Base-by-base conservation (phyloP, 192 early-diverging fungal genomes). In the Geranomyces variabilis region DNA sequence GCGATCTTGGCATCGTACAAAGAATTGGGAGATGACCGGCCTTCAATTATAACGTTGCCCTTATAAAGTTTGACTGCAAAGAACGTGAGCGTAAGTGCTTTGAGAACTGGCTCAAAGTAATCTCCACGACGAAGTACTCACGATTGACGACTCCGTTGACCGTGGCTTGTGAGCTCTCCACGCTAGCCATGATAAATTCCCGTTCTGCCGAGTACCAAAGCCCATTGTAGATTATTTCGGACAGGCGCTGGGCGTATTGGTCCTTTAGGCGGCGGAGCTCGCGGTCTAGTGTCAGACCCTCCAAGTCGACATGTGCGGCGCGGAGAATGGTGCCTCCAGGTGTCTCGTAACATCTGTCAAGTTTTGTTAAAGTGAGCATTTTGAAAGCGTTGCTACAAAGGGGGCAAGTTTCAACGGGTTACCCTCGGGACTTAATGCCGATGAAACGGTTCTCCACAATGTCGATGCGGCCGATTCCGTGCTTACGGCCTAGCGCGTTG, bases 361-460 rank as follows among this genome's bases (percentile, higher is more conserved):
- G 55, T 8, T 0, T 14, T 41, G n/a, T 41, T 10, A 41, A 41
- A 41, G 10, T 41, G 36, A 41, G 36, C 5, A 41, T 41, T 3
- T 10, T 3, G 10, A 41, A 41, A 41, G n/a, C n/a, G n/a, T n/a
- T n/a, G n/a, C n/a, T n/a, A n/a, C n/a, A n/a, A n/a, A n/a, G n/a
- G n/a, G n/a, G n/a, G n/a, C n/a, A n/a, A 41, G 36, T 41, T 10
- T 7, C 36, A 41, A 41, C 36, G 36, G 10, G 3, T 46, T 61
- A 83, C 77, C 96, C 96, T 45, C 96, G 94, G 62, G 93, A 95
- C 87, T 97, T 99, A 87, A 99, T 94, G 64, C 96, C 96, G 73
- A 99, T 96, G 82, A 96, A 99, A 53, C 97, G 90, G 84, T 95
- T 96, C 88, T 97, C 97, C 67, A 99, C 97, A 84, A 99, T 99